Base-by-base conservation (phyloP, 2,329 filamentous ascomycete genomes). In the Pseudogymnoascus sp. region DNA sequence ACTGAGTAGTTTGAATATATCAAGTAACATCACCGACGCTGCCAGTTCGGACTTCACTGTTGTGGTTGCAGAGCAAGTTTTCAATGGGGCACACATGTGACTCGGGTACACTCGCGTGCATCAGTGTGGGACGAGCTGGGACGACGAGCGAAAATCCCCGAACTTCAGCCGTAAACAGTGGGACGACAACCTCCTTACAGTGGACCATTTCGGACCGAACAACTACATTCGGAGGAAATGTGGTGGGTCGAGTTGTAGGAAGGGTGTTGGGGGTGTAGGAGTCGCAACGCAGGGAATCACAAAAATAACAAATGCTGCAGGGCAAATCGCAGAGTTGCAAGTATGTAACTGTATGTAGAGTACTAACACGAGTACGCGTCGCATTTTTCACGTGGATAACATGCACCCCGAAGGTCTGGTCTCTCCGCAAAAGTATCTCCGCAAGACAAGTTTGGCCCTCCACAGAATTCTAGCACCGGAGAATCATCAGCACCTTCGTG, bases 21-120 rank as follows among this genome's bases (percentile, higher is more conserved):
- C 14, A 11, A 25, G 22, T 25, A 25, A 25, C 22, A 25, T 25
- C 22, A 25, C 22, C 22, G 22, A 25, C 22, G 22, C 22, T 25
- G 22, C 22, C 22, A 25, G 43, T 28, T 50, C 43, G 25, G 43
- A 50, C 14, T 50, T 50, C 25, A 50, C 4, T 22, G 39, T 43
- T 43, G 25, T 11, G 22, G 43, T 16, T 50, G 18, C 18, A 11
- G 12, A n/a, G 8, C 28, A n/a, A 54, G 9, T 25, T 18, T 54
- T 54, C 25, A 33, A 54, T 54, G 43, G 43, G 43, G 43, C 25
- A 33, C n/a, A 33, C 43, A 54, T 54, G 43, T 54, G 43, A 54
- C 43, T 54, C 43, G 43, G 43, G 43, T 43, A 14, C 20, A 43
- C 11, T 43, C 18, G 11, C 8, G 39, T 54, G 43, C n/a, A 54